phyloP scores from a whole-genome alignment of 1,284 basidiomycete species.

The Gymnopus androsaceus region DNA sequence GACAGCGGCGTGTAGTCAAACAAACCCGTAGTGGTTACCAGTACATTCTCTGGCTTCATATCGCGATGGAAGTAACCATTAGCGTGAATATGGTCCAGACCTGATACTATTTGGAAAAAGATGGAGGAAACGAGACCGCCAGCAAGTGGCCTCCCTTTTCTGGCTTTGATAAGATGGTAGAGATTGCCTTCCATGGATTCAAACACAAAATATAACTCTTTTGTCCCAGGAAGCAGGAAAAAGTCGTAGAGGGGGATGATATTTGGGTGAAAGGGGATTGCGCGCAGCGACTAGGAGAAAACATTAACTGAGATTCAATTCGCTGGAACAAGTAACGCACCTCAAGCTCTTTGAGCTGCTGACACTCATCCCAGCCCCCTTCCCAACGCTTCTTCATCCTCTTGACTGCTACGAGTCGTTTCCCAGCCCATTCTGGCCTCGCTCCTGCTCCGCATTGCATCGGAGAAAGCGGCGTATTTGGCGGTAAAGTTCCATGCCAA shows the following conservation, averaged over 20 bases:
- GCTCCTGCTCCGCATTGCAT: constrained; percentile 91
- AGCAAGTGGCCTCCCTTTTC: constrained; percentile 91
- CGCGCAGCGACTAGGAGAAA: constrained; percentile 77
- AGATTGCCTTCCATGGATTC: constrained; percentile 99
- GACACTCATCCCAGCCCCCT: constrained; percentile 96
- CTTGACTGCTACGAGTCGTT: constrained; percentile 96
- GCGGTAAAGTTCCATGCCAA: constrained; percentile 95
- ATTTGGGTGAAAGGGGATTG: constrained; percentile 93
- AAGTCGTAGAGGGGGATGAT: constrained; percentile 99
- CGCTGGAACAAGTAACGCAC: constrained; percentile 48
- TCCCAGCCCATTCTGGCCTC: constrained; percentile 91
- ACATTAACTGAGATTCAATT: constrained; percentile 12
- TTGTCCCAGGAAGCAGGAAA: constrained; percentile 90
- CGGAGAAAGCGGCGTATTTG: constrained; percentile 82
- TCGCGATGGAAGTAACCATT: constrained; percentile 98
- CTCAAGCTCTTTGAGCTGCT: constrained; percentile 94
- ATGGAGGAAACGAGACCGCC: constrained; percentile 95
- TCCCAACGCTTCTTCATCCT: constrained; percentile 98
- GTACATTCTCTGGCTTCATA: constrained; percentile 99
- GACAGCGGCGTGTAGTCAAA: constrained; percentile 89
- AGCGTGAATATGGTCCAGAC: constrained; percentile 90
- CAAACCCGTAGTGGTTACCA: constrained; percentile 98
- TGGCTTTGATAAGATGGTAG: constrained; percentile 97
- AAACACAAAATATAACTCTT: constrained; percentile 99
- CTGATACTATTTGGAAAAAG: constrained; percentile 89